Base-by-base conservation (phyloP, 768 basidiomycete species). In the Leccinum arenicola region DNA sequence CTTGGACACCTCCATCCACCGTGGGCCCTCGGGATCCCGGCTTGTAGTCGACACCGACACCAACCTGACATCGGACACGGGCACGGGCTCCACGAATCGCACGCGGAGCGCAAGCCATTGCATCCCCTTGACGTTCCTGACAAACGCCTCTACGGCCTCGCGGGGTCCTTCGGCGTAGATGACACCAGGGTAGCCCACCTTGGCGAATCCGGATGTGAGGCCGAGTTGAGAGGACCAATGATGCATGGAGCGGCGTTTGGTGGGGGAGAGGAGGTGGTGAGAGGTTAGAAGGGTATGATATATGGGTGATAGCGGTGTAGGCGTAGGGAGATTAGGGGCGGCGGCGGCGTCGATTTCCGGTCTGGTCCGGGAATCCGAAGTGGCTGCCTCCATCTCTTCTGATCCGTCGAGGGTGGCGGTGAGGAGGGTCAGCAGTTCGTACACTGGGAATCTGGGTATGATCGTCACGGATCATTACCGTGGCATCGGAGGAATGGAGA, bases 71-170 rank as follows among this genome's bases (percentile, higher is more conserved):
- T 17, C 19, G 15, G 19, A 33, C 52, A 11, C 23, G 2, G 48
- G 6, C 23, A 33, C 17, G 14, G 79, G 74, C 64, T 88, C 86
- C 19, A 84, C 68, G 64, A 89, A 87, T 23, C 89, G 72, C 6
- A 88, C 72, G 56, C 81, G 77, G 61, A 91, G 70, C 10, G 89
- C 89, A 1, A 91, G 75, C 90, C 89, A 91, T 65, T 90, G 87
- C 88, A 90, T 89, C 19, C 76, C 79, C 67, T 86, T 89, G 56
- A 91, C 80, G 54, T 85, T 86, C 19, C 68, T 73, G 1, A 88
- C 81, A 63, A 89, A 89, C 63, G 86, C 84, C 64, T 85, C 80
- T 12, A 90, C 75, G 50, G 80, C 73, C 8, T 77, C 72, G 47
- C 76, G 74, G 19, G 64, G 64, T 8, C 88, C 89, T 68, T 84